Evolutionary conservation across 305 asterid genomes (phyloP).

Genomic region (Striga hermonthica): DNA sequence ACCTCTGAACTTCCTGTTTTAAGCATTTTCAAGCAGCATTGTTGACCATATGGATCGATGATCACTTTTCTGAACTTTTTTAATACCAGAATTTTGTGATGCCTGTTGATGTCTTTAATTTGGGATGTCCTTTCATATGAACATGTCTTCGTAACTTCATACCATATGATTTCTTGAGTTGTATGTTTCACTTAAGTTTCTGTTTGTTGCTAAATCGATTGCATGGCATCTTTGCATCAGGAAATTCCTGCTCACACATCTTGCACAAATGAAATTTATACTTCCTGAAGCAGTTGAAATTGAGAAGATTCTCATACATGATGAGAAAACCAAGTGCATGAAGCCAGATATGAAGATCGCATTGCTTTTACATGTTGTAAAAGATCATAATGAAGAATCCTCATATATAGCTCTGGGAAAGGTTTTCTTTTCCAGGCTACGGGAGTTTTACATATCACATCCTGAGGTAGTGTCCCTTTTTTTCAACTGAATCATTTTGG

Average conservation of each 20-base stretch:
- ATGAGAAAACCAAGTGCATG: constrained; percentile 67
- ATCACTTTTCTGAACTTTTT: constrained; percentile 8
- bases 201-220: constrained; percentile 6
- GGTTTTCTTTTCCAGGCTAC: constrained; percentile 65
- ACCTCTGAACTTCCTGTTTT: not conserved
- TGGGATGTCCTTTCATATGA: too few relatives aligned
- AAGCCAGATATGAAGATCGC: constrained; percentile 53
- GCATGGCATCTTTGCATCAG: constrained; percentile 37
- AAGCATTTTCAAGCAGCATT: not conserved
- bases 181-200: constrained; percentile 21
- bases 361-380: constrained; percentile 57
- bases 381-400: constrained; percentile 56
- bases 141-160: too few relatives aligned
- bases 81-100: not conserved
- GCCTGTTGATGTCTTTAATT: not conserved
- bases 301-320: constrained; percentile 67
- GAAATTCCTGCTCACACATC: constrained; percentile 52
- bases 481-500: constrained; percentile 20
- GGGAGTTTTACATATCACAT: constrained; percentile 39
- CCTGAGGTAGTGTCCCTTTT: constrained; percentile 47
- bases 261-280: constrained; percentile 69
- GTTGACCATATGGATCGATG: constrained; percentile 1
- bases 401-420: constrained; percentile 55
- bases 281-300: constrained; percentile 80
- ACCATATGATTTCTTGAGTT: not conserved